phyloP scores from a whole-genome alignment of 306 rosid genomes.

The Trichosanthes truncata region DNA sequence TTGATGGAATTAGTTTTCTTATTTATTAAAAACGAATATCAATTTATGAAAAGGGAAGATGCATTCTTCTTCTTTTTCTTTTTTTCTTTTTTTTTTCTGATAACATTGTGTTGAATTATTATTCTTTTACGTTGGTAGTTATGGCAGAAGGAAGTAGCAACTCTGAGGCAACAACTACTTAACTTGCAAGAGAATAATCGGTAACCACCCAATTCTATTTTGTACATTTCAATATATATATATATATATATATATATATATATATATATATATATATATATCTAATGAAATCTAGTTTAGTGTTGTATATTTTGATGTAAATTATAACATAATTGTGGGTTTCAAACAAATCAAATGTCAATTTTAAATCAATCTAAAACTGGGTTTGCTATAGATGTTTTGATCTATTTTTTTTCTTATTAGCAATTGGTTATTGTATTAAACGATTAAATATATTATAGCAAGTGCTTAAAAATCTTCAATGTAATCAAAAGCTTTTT shows the following conservation, averaged over 20 bases:
- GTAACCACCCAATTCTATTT: constrained; percentile 17
- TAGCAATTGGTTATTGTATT: not conserved
- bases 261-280: no score
- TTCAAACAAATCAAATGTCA: no score
- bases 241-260: no score
- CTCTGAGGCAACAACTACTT: constrained; percentile 71
- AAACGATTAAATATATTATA: not conserved
- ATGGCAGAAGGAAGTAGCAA: constrained; percentile 88
- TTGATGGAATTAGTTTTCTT: not conserved
- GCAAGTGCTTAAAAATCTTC: not conserved
- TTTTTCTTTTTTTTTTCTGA: not conserved
- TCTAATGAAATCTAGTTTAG: no score
- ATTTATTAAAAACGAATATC: not conserved
- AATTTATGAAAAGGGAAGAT: not conserved
- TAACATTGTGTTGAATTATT: not conserved
- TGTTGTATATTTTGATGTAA: no score
- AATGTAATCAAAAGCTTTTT: not conserved
- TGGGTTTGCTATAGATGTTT: no score
- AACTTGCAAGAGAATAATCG: constrained; percentile 72
- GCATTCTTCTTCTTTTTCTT: not conserved
- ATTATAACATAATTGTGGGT: no score
- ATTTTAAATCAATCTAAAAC: no score
- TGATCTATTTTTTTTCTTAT: not conserved
- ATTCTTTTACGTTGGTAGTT: constrained; percentile 35
- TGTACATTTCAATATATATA: not conserved